Percentiles rank a stretch among this genome's conserved stretches.
Evolutionary conservation across 2,329 filamentous ascomycete genomes (phyloP).

Genomic region (Lachnellula cervina): DNA sequence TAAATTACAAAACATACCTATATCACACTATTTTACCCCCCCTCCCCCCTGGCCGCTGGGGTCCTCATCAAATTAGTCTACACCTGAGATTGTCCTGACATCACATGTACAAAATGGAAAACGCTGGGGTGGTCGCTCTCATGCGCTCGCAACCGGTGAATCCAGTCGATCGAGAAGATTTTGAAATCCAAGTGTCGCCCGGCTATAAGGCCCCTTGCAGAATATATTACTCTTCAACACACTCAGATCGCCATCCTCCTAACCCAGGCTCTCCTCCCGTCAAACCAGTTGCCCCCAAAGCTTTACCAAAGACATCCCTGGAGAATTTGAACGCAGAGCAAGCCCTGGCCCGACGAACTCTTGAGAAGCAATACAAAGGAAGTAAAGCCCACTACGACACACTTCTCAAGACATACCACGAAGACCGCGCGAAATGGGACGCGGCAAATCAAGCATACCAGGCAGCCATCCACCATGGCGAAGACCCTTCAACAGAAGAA

Average conservation of each 20-base stretch:
- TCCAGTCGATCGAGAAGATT: conserved; percentile 5
- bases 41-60: too few relatives aligned
- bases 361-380: background rate
- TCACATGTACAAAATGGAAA: background rate
- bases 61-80: background rate
- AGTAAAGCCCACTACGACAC: background rate
- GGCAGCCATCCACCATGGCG: background rate
- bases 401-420: background rate
- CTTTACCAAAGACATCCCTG: background rate
- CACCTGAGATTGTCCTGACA: background rate
- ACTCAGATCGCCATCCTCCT: background rate
- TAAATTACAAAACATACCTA: too few relatives aligned
- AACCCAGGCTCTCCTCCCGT: conserved; percentile 2
- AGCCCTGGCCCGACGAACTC: background rate
- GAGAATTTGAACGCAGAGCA: background rate
- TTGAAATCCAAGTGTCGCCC: conserved; percentile 1
- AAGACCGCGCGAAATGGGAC: background rate
- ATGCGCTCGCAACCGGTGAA: background rate
- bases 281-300: background rate
- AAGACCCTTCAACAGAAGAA: background rate
- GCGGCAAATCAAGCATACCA: background rate
- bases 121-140: background rate
- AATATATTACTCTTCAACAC: background rate
- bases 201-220: conserved; percentile 3
- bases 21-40: background rate